A percentile compares a stretch with the other conserved stretches of the same genome.
Evolutionary conservation across 164 flowering plant species (phyloP).

Genomic region (Dillenia suffruticosa): DNA sequence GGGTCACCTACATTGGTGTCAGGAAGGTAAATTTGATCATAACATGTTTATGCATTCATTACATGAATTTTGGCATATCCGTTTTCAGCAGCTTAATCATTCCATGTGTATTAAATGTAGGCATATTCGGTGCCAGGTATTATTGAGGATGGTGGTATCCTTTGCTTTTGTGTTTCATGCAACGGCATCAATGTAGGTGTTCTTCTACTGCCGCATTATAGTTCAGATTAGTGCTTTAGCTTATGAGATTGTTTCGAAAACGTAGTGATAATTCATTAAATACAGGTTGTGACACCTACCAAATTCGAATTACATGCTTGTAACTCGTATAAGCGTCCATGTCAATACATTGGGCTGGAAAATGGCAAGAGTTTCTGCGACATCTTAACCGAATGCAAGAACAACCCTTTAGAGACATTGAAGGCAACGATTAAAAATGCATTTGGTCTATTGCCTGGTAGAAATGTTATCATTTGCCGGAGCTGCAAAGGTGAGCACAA

Average conservation of each 20-base stretch:
- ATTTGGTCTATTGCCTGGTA: constrained; percentile 16
- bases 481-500: constrained; percentile 28
- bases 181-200: constrained; percentile 28
- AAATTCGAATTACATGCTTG: constrained; percentile 66
- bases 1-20: constrained; percentile 39
- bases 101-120: background rate
- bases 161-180: constrained; percentile 39
- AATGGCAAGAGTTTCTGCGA: constrained; percentile 54
- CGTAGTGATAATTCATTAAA: too few species aligned
- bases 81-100: background rate
- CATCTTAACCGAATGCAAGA: constrained; percentile 40
- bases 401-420: constrained; percentile 28
- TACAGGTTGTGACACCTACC: constrained; percentile 43
- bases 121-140: constrained; percentile 14
- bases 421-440: constrained; percentile 31
- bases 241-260: too few species aligned
- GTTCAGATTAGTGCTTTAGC: too few species aligned
- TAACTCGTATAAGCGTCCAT: constrained; percentile 49
- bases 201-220: background rate
- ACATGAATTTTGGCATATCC: background rate
- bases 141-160: constrained; percentile 32
- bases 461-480: constrained; percentile 19
- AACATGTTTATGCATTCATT: background rate
- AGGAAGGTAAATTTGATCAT: constrained; percentile 27
- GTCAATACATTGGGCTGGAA: constrained; percentile 46